These are phyloP conservation scores for Leccinum incarnatum DNA, from an alignment of 768 basidiomycete species.

Conservation along the genomic window DNA sequence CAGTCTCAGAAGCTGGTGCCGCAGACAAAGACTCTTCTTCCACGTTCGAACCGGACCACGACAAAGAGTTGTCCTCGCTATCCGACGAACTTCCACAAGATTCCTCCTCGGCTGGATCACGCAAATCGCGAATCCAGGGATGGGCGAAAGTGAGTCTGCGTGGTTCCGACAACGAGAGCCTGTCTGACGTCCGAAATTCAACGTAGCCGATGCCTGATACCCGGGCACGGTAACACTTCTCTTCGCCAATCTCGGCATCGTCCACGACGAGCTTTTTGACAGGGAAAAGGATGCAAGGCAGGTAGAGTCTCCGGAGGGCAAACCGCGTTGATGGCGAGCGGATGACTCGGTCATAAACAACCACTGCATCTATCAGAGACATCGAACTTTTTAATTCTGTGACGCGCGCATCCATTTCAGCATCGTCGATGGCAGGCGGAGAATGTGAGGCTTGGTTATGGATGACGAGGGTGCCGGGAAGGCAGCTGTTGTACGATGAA, in stretches of 20 bases:
- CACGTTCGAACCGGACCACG: neutral
- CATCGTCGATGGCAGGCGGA: neutral
- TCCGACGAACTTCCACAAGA: neutral
- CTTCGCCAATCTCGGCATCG: neutral
- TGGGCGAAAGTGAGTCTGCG: conserved; percentile 2
- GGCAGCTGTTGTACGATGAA: too few relatives aligned
- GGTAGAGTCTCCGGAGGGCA: neutral
- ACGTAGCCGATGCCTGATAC: neutral
- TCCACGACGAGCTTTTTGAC: neutral
- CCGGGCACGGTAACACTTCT: neutral
- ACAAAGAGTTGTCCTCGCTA: neutral
- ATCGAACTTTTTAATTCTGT: neutral
- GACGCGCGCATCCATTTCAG: neutral
- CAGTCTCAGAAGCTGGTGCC: too few relatives aligned
- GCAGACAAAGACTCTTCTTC: neutral
- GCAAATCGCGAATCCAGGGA: conserved; percentile 14
- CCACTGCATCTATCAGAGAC: neutral
- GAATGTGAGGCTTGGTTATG: neutral
- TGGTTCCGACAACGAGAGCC: neutral
- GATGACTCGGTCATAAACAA: neutral
- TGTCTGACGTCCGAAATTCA: neutral
- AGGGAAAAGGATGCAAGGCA: conserved; percentile 10
- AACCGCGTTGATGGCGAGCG: neutral
- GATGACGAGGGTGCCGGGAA: too few relatives aligned
- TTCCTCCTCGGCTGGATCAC: neutral